Conservation (phyloP, 2,329 filamentous ascomycete genomes). For the Colletotrichum sp. region DNA sequence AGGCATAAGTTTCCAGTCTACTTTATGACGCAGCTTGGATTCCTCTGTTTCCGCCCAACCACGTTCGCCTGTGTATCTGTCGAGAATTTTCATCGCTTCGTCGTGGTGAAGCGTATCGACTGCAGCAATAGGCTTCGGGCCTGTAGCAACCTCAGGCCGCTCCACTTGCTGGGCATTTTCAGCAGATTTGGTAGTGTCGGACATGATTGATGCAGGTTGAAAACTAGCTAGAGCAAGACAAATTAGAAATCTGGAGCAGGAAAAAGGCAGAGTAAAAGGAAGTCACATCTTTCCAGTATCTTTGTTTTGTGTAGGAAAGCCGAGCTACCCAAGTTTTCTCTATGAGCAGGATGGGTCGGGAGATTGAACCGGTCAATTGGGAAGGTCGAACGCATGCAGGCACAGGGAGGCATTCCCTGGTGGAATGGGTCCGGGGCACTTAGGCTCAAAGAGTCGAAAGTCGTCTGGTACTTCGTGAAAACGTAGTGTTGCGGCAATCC, state of each 20-base stretch:
- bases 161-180: conserved; percentile 17
- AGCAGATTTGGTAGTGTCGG: conserved; percentile 18
- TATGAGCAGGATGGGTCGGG: background rate
- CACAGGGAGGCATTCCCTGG: background rate
- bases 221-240: background rate
- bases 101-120: conserved; percentile 41
- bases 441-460: background rate
- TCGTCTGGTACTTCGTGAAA: background rate
- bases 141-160: background rate
- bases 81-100: conserved; percentile 44
- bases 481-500: background rate
- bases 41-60: conserved; percentile 47
- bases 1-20: conserved; percentile 48
- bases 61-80: conserved; percentile 42
- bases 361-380: background rate
- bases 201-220: background rate
- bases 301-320: background rate
- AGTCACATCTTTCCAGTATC: background rate
- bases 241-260: background rate
- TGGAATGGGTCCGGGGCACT: background rate
- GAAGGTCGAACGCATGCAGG: background rate
- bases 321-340: background rate
- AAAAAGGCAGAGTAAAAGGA: background rate
- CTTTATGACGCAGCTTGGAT: conserved; percentile 42
- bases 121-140: background rate